phyloP scores from a whole-genome alignment of 208 protist genomes.

The Leishmania tarentolae region DNA sequence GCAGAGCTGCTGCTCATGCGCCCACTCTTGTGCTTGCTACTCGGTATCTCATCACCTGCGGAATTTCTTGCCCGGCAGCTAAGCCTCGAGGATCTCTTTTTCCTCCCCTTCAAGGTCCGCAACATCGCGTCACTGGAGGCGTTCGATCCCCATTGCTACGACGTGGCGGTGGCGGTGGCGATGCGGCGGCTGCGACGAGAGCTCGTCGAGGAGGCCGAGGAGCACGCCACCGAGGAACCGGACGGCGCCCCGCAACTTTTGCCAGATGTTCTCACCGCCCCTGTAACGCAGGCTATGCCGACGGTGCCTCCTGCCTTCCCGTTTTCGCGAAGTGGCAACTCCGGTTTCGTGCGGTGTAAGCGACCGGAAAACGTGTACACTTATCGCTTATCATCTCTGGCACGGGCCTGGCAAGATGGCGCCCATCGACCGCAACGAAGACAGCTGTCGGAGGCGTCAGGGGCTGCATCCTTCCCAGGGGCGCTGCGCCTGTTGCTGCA shows the following conservation, averaged over 20 bases:
- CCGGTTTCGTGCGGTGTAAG: neutral
- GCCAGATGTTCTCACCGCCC: slow-evolving; percentile 7
- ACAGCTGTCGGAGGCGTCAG: neutral
- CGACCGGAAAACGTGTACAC: slow-evolving; percentile 17
- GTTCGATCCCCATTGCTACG: slow-evolving; percentile 47
- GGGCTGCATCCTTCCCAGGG: slow-evolving; percentile 15
- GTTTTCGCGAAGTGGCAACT: neutral
- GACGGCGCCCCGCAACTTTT: neutral
- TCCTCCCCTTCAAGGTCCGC: slow-evolving; percentile 57
- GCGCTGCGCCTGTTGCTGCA: slow-evolving; percentile 28
- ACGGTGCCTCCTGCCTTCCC: neutral
- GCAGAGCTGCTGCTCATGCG: slow-evolving; percentile 34
- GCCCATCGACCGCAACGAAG: neutral
- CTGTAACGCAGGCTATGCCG: slow-evolving; percentile 1
- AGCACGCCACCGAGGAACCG: neutral
- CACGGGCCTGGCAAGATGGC: neutral
- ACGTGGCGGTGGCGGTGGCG: slow-evolving; percentile 57
- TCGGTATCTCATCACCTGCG: slow-evolving; percentile 31
- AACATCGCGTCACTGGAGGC: slow-evolving; percentile 61
- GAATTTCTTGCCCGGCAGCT: slow-evolving; percentile 42
- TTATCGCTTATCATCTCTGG: slow-evolving; percentile 16
- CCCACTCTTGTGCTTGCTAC: slow-evolving; percentile 46
- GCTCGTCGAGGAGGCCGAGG: slow-evolving; percentile 22
- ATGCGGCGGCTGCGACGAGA: slow-evolving; percentile 33
- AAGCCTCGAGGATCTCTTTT: slow-evolving; percentile 62